Conservation (phyloP, 805 yeast species). For the Candida sanyiensis region DNA sequence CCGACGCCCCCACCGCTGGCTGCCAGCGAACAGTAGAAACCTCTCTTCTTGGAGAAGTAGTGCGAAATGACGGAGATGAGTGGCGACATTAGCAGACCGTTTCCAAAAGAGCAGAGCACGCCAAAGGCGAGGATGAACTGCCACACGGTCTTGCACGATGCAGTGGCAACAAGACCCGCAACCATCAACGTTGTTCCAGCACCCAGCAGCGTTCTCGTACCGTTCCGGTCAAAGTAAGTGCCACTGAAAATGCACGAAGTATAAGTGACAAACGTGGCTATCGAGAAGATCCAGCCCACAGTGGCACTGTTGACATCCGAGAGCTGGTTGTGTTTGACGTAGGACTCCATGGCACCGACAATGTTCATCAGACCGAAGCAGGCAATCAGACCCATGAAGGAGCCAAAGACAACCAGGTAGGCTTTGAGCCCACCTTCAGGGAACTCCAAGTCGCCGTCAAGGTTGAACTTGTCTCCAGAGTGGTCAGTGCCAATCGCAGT, state of each 20-base stretch:
- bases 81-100: conserved; percentile 41
- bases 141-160: conserved; percentile 37
- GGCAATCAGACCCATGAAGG: conserved; percentile 47
- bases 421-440: conserved; percentile 57
- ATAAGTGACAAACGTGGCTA: conserved; percentile 26
- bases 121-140: conserved; percentile 52
- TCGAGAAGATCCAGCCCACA: conserved; percentile 51
- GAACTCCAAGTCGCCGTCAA: conserved; percentile 21
- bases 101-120: conserved; percentile 38
- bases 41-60: conserved; percentile 39
- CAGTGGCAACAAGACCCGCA: conserved; percentile 40
- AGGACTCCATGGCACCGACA: conserved; percentile 57
- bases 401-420: conserved; percentile 48
- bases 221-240: conserved; percentile 40
- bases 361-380: conserved; percentile 52
- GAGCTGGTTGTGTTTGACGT: conserved; percentile 49
- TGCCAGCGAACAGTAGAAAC: conserved; percentile 40
- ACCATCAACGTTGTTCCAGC: conserved; percentile 34
- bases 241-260: conserved; percentile 38
- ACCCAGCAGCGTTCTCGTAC: conserved; percentile 34
- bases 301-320: conserved; percentile 37
- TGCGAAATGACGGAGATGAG: conserved; percentile 40
- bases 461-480: not conserved
- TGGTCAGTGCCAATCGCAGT: not conserved
- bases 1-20: conserved; percentile 50